Evolutionary conservation across 805 yeast species (phyloP), one percentile per base, ranked within the genome.

Genomic region (Diddensiella santjacobensis): DNA sequence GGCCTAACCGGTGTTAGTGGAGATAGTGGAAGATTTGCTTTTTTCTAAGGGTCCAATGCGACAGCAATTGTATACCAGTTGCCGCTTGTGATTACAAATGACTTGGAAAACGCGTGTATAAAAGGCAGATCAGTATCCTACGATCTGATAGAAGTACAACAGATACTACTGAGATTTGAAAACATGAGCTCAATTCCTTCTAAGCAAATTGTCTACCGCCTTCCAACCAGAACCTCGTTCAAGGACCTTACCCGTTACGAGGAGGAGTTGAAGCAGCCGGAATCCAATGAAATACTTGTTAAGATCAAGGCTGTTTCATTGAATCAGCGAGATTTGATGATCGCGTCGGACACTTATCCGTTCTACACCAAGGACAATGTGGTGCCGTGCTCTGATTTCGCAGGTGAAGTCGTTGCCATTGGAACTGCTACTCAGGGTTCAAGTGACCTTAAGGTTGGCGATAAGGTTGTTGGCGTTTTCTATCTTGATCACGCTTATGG

Each of bases 261-360:
- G 44, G 44, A 39, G 29, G 45, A 42, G 10, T 18, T 18, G 40
- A 11, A 13, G n/a, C 40, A 26, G 41, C 24, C 37, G 19, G 17
- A 20, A n/a, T 17, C 47, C 4, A 44, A 39, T 31, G 45, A 50
- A 17, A 41, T 47, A 5, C 42, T 50, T 10, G 40, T 50, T 23
- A 47, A 50, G 37, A 29, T 35, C 31, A 23, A 50, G 23, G 53
- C 53, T 10, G 53, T 50, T 11, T 35, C 53, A 22, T 13, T 50
- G 30, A 50, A 50, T 31, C 50, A 30, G 30, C 22, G 47, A 2
- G 52, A 49, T 48, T 3, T 40, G 3, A 41, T 38, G 41, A 40
- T 50, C 20, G 42, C 39, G 18, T 40, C 22, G 19, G 40, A 24
- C 37, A 15, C 17, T 4, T 49, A 45, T 33, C 47, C 50, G 3